Percentiles rank a stretch among this genome's conserved stretches.
These are phyloP conservation scores for Alternaria dauci DNA, from an alignment of 2,329 filamentous ascomycete genomes.

Conservation along the genomic window DNA sequence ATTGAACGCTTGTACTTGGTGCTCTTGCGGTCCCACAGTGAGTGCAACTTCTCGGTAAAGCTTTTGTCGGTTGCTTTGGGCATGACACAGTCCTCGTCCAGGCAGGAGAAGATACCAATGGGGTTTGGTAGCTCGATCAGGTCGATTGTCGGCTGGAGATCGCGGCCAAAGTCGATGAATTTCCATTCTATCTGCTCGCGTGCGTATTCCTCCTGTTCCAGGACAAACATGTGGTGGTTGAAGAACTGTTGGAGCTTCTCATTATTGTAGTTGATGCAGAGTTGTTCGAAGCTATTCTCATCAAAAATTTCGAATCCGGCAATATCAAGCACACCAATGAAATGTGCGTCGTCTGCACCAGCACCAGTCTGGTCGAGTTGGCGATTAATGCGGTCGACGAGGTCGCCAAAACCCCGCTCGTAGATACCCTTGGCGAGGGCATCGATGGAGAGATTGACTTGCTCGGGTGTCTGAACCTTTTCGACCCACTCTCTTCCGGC, in stretches of 20 bases:
- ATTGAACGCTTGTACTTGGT: conserved; percentile 90
- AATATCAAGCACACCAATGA: conserved; percentile 98
- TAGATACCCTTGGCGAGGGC: conserved; percentile 97
- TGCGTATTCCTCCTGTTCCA: conserved; percentile 98
- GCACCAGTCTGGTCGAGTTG: conserved; percentile 88
- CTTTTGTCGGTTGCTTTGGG: conserved; percentile 96
- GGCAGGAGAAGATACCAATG: conserved; percentile 97
- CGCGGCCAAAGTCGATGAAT: conserved; percentile 98
- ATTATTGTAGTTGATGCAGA: conserved; percentile 99
- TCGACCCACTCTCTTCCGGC: conserved; percentile 98
- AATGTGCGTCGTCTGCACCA: conserved; percentile 86
- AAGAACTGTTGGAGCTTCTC: conserved; percentile 99
- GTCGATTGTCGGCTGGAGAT: conserved; percentile 96
- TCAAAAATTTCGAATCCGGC: conserved; percentile 99
- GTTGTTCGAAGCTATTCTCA: conserved; percentile 97
- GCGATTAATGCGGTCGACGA: conserved; percentile 89
- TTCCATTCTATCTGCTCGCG: conserved; percentile 99
- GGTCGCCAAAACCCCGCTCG: conserved; percentile 91
- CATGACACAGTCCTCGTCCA: conserved; percentile 99
- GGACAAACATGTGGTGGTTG: conserved; percentile 99
- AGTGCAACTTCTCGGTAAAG: conserved; percentile 97
- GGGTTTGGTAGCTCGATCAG: conserved; percentile 95
- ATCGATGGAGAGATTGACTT: conserved; percentile 88
- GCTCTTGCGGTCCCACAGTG: conserved; percentile 95
- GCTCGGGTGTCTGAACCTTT: conserved; percentile 96